Evolutionary conservation across 2,329 filamentous ascomycete species (phyloP), one percentile per base, ranked within the genome.

Genomic region (Fusarium pseudocircinatum): DNA sequence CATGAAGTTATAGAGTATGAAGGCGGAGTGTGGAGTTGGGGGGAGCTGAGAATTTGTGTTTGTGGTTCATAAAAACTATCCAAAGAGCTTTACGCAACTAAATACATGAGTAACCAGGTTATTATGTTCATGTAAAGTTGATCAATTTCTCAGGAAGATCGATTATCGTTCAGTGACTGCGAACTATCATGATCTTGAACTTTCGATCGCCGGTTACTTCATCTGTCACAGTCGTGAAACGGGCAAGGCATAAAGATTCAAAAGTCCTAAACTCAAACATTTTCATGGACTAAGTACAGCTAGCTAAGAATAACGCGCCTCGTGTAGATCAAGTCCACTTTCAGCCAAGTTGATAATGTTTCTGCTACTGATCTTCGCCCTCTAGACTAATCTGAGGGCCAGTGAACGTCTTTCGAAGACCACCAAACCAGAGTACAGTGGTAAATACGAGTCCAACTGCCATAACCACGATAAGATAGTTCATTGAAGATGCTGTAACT

Each of bases 381-480:
- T 73, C 63, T 2, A 67, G 28, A 20, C 28, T 43, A 7, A 71
- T 39, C 26, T 67, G 69, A 2, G 75, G 76, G 1, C 76, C 76
- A 13, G 73, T 76, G 57, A 78, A 78, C 0, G 69, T 75, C 52
- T 72, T 75, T 6, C 72, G 61, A 5, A 76, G 32, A 8, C 74
- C 74, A 26, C 63, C 67, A 22, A 64, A 67, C 76, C 76, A 78
- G 13, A 69, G 56, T 0, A 20, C 58, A 7, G 73, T 69, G 2
- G 73, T 78, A 4, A 78, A 42, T 4, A 72, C 8, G 3, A 78
- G 47, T 2, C 75, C 76, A 8, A 75, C 67, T 7, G 73, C 73
- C 71, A 78, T 76, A 2, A 78, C 76, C 1, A 78, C 76, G 22
- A 77, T 68, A 8, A 78, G 40, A 34, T 78, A 78, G 54, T 78